Conservation (phyloP, 2,329 filamentous ascomycete genomes). For the Pseudogymnoascus sp. region DNA sequence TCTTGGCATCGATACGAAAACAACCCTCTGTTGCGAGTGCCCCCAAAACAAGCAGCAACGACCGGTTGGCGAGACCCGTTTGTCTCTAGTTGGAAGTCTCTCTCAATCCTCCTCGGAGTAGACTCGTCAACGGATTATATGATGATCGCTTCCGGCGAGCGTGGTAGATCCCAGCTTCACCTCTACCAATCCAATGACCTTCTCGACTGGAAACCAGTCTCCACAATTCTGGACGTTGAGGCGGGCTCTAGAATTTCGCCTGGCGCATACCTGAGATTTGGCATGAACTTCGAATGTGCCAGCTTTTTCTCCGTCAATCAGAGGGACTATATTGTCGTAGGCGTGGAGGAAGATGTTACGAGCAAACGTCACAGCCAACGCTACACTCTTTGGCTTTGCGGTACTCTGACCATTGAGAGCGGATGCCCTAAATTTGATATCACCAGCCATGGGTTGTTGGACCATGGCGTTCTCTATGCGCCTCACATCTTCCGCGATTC, state of each 20-base stretch:
- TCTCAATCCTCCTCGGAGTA: slow-evolving; percentile 14
- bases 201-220: slow-evolving; percentile 16
- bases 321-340: slow-evolving; percentile 16
- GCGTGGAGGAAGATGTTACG: neutral
- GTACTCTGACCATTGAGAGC: slow-evolving; percentile 10
- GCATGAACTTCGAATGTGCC: slow-evolving; percentile 21
- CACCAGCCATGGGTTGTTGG: slow-evolving; percentile 17
- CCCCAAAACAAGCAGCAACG: slow-evolving; percentile 14
- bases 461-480: slow-evolving; percentile 19
- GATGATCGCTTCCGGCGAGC: slow-evolving; percentile 19
- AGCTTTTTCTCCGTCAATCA: slow-evolving; percentile 20
- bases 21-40: slow-evolving; percentile 17
- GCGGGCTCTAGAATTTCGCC: slow-evolving; percentile 12
- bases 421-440: slow-evolving; percentile 17
- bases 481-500: slow-evolving; percentile 18
- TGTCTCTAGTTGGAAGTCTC: slow-evolving; percentile 16
- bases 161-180: slow-evolving; percentile 14
- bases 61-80: slow-evolving; percentile 22
- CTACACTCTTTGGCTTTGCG: neutral
- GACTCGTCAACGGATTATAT: slow-evolving; percentile 15
- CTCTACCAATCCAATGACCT: slow-evolving; percentile 19
- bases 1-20: slow-evolving; percentile 16
- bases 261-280: slow-evolving; percentile 13
- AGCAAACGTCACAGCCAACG: slow-evolving; percentile 6
- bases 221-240: slow-evolving; percentile 14